These are phyloP conservation scores for Bryum argenteum DNA, from an alignment of 225 moss, liverwort and hornwort species.

Conservation along the genomic window DNA sequence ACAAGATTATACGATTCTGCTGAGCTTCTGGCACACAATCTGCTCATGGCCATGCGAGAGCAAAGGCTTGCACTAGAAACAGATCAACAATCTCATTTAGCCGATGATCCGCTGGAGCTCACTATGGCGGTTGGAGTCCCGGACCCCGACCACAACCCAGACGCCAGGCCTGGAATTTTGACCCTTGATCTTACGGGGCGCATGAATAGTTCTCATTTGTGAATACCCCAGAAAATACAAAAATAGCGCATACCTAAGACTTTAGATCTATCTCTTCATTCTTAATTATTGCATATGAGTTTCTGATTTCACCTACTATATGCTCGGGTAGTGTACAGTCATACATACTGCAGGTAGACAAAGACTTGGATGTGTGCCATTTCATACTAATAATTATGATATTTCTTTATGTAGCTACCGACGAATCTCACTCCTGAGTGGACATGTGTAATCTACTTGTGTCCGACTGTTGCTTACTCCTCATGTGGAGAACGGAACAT, in stretches of 20 bases:
- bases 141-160: slow-evolving; percentile 24
- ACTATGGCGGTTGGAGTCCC: slow-evolving; percentile 50
- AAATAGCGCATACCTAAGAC: background rate
- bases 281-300: background rate
- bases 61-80: slow-evolving; percentile 42
- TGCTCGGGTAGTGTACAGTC: background rate
- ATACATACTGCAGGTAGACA: too few species aligned
- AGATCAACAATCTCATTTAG: background rate
- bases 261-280: too few species aligned
- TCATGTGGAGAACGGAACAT: slow-evolving; percentile 3
- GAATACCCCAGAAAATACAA: background rate
- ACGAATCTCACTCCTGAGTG: background rate
- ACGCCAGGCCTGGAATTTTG: slow-evolving; percentile 41
- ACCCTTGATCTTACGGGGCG: slow-evolving; percentile 55
- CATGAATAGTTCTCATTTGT: slow-evolving; percentile 38
- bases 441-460: background rate
- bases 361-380: too few species aligned
- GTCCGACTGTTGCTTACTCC: background rate
- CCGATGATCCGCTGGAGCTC: slow-evolving; percentile 39
- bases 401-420: background rate
- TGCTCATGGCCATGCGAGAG: slow-evolving; percentile 55
- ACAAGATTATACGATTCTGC: slow-evolving; percentile 42
- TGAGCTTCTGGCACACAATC: slow-evolving; percentile 57
- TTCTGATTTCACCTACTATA: background rate
- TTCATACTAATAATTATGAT: too few species aligned